Evolutionary conservation across 1,139 yeast species (phyloP).

Genomic region (Yamadazyma sp.): DNA sequence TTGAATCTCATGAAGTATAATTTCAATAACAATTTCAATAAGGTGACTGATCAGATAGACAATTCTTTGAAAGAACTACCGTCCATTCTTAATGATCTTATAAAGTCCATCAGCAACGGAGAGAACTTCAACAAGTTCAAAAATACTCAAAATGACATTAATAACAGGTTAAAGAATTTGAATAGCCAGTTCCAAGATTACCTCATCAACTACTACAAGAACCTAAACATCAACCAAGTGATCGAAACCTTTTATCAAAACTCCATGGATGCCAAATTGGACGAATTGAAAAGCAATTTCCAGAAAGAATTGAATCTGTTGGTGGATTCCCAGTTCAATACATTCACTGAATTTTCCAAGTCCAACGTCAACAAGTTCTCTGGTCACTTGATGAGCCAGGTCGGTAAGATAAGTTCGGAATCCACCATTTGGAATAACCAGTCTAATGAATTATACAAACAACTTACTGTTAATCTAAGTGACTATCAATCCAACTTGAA

Average conservation of each 20-base stretch:
- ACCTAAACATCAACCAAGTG: conserved; percentile 9
- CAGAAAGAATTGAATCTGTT: conserved; percentile 4
- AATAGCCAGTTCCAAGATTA: conserved; percentile 18
- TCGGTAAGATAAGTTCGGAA: conserved; percentile 6
- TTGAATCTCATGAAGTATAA: conserved; percentile 12
- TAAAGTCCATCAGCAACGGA: conserved; percentile 14
- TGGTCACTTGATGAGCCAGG: conserved; percentile 4
- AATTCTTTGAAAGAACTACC: conserved; percentile 14
- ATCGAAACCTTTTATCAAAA: conserved; percentile 11
- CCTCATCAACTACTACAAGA: conserved; percentile 15
- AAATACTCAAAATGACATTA: conserved; percentile 11
- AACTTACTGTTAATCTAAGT: conserved; percentile 7
- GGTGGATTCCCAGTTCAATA: conserved; percentile 7
- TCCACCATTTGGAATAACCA: conserved; percentile 8
- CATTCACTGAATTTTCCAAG: conserved; percentile 4
- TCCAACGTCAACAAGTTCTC: conserved; percentile 7
- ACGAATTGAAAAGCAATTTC: conserved; percentile 7
- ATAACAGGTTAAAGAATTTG: conserved; percentile 14
- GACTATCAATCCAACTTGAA: conserved; percentile 10
- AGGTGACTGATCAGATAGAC: conserved; percentile 11
- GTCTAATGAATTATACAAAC: conserved; percentile 9
- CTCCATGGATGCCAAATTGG: conserved; percentile 8
- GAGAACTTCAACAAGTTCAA: conserved; percentile 13
- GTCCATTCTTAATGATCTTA: conserved; percentile 10
- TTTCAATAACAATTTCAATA: conserved; percentile 10